Percentiles rank a stretch among this genome's conserved stretches.
Conservation (phyloP, 2,329 filamentous ascomycete genomes). For the Cercospora citrullina region DNA sequence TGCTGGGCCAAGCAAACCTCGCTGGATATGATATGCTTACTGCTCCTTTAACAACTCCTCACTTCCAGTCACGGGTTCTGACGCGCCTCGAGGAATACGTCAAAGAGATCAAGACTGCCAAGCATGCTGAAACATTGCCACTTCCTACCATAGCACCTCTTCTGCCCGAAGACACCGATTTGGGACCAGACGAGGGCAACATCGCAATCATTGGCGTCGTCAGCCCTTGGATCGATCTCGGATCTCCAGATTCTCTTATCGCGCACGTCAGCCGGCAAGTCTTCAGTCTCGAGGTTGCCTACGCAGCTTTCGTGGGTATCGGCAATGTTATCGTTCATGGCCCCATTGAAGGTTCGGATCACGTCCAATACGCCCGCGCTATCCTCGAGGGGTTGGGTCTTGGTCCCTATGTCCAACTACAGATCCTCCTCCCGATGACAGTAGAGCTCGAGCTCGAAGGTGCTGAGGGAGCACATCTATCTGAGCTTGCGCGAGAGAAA, state of each 20-base stretch:
- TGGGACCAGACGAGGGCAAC: constrained; percentile 67
- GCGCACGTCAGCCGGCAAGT: constrained; percentile 86
- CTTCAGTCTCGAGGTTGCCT: constrained; percentile 85
- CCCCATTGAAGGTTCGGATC: constrained; percentile 55
- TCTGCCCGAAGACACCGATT: constrained; percentile 73
- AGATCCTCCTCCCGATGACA: constrained; percentile 82
- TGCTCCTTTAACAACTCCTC: constrained; percentile 71
- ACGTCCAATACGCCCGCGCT: constrained; percentile 76
- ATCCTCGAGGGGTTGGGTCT: constrained; percentile 76
- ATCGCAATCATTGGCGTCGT: constrained; percentile 74
- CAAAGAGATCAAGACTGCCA: constrained; percentile 46
- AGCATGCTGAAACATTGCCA: constrained; percentile 42
- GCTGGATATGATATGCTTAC: constrained; percentile 74
- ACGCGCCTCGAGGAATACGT: constrained; percentile 60
- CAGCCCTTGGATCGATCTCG: constrained; percentile 92
- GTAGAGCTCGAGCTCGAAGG: constrained; percentile 64
- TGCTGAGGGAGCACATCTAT: constrained; percentile 54
- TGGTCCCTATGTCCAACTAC: constrained; percentile 73
- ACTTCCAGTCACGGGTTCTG: constrained; percentile 70
- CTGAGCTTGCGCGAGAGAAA: constrained; percentile 47
- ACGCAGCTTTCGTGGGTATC: constrained; percentile 92
- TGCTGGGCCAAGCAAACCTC: constrained; percentile 64
- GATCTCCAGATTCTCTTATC: constrained; percentile 77
- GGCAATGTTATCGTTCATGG: constrained; percentile 80
- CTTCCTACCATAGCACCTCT: constrained; percentile 60